Conservation (phyloP, 768 basidiomycete species). For the Chalciporus piperatus region DNA sequence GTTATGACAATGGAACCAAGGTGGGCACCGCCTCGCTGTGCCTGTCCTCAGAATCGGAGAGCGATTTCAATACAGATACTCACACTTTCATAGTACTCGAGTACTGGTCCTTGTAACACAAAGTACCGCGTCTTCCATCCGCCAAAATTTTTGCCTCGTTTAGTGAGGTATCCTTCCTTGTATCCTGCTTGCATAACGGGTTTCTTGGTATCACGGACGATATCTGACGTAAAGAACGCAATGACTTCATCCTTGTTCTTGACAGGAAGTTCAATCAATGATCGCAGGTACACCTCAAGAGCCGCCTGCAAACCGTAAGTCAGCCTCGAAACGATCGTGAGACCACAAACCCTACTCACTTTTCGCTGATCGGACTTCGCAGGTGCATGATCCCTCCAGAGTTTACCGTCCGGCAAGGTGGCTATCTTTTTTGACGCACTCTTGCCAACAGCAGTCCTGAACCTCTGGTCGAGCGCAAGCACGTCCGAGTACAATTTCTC, state of each 20-base stretch:
- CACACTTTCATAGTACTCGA: conserved; percentile 96
- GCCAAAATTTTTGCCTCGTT: conserved; percentile 96
- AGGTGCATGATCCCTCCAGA: conserved; percentile 97
- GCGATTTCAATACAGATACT: conserved; percentile 35
- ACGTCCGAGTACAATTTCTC: conserved; percentile 96
- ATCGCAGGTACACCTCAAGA: conserved; percentile 84
- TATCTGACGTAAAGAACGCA: conserved; percentile 88
- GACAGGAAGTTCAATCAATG: conserved; percentile 74
- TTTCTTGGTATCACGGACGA: conserved; percentile 71
- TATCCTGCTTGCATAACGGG: conserved; percentile 79
- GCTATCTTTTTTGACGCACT: conserved; percentile 75
- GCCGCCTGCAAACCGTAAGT: conserved; percentile 45
- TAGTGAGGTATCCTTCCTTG: conserved; percentile 95
- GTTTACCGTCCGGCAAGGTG: conserved; percentile 81
- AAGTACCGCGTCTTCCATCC: conserved; percentile 98
- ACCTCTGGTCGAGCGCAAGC: conserved; percentile 76
- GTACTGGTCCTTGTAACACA: conserved; percentile 82
- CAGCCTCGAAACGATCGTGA: conserved; percentile 2
- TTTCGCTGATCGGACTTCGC: conserved; percentile 96
- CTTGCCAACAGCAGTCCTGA: conserved; percentile 58
- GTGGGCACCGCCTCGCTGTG: conserved; percentile 84
- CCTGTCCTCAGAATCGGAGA: conserved; percentile 12
- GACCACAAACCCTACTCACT: conserved; percentile 41
- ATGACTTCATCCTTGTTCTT: conserved; percentile 89
- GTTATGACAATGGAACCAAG: conserved; percentile 88